Base-by-base conservation (phyloP, 768 basidiomycete species). In the Tylopilus felleus region DNA sequence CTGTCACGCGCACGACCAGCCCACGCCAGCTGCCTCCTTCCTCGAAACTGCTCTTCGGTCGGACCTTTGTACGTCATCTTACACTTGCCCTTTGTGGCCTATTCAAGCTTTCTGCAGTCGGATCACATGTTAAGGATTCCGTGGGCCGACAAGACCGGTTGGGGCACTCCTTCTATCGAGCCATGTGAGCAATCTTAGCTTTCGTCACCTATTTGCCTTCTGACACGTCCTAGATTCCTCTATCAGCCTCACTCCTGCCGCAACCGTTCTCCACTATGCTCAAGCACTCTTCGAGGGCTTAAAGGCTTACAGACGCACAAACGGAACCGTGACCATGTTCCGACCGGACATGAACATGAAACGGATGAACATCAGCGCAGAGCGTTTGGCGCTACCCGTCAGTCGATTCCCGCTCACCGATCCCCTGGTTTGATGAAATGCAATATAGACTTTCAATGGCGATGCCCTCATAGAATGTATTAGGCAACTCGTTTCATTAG, bases 301-400 rank as follows among this genome's bases (percentile, higher is more conserved):
- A 82, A 98, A 98, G 69, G 95, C 95, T 1, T 98, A 96, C 74
- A 78, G 85, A 45, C 83, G 86, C 59, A 71, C 80, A 35, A 73
- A 80, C 45, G 93, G 87, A 33, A 83, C 80, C 25, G 82, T 94
- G 21, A 82, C 87, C 17, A 73, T 98, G 60, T 98, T 98, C 80
- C 78, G 95, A 42, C 96, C 95, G 3, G 92, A 97, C 72, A 91
- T 92, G 90, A 97, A 98, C 74, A 96, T 98, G 93, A 85, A 85
- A 65, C 85, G 95, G 25, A 94, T 98, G 93, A 93, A 92, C 73
- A 80, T 60, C 43, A 91, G 88, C 64, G 94, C 95, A 14, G 60
- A 72, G 23, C 83, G 95, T 39, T 76, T 93, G 50, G 90, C 88
- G 19, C 68, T 92, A 44, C 90, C 90, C 10, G 89, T 89, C 56